phyloP scores from a whole-genome alignment of 2,329 filamentous ascomycete genomes.

The Hysterium pulicare region DNA sequence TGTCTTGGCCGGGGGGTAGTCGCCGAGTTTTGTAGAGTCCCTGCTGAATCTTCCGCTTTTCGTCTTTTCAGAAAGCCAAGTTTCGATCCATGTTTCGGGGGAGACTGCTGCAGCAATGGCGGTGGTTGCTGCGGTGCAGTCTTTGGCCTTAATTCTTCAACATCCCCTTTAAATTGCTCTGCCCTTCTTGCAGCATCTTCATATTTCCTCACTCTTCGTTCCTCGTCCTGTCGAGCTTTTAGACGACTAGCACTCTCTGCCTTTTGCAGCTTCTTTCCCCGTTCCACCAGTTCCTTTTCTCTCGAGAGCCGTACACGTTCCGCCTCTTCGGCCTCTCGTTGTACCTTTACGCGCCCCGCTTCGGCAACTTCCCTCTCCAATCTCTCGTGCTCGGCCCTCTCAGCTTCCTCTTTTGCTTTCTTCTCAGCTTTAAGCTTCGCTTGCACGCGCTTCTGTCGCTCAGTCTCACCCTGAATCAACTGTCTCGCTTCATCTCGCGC shows the following conservation, averaged over 20 bases:
- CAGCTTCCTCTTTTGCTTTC: slow-evolving; percentile 25
- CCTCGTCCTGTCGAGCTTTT: slow-evolving; percentile 29
- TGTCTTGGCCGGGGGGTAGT: slow-evolving; percentile 19
- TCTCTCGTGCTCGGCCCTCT: slow-evolving; percentile 26
- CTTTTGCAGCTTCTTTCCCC: slow-evolving; percentile 29
- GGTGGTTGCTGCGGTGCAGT: slow-evolving; percentile 3
- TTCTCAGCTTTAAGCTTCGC: slow-evolving; percentile 31
- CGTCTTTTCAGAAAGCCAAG: slow-evolving; percentile 33
- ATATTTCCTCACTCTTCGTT: slow-evolving; percentile 14
- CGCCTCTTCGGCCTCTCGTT: slow-evolving; percentile 26
- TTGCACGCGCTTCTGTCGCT: slow-evolving; percentile 17
- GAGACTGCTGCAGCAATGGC: slow-evolving; percentile 26
- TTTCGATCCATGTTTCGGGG: slow-evolving; percentile 26
- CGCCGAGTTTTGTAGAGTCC: slow-evolving; percentile 17
- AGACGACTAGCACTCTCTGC: slow-evolving; percentile 23
- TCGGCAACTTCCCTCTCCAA: slow-evolving; percentile 29
- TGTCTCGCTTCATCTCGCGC: slow-evolving; percentile 31
- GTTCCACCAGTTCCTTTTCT: slow-evolving; percentile 26
- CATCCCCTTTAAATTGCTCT: slow-evolving; percentile 1
- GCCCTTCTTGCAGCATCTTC: slow-evolving; percentile 23
- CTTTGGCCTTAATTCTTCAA: slow-evolving; percentile 1
- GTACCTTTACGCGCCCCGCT: slow-evolving; percentile 22
- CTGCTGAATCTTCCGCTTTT: slow-evolving; percentile 25
- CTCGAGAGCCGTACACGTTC: slow-evolving; percentile 25
- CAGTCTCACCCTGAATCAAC: slow-evolving; percentile 29